These are phyloP conservation scores for Dinochytrium kinnereticum DNA, from an alignment of 371 early-diverging fungal species.

Conservation along the genomic window DNA sequence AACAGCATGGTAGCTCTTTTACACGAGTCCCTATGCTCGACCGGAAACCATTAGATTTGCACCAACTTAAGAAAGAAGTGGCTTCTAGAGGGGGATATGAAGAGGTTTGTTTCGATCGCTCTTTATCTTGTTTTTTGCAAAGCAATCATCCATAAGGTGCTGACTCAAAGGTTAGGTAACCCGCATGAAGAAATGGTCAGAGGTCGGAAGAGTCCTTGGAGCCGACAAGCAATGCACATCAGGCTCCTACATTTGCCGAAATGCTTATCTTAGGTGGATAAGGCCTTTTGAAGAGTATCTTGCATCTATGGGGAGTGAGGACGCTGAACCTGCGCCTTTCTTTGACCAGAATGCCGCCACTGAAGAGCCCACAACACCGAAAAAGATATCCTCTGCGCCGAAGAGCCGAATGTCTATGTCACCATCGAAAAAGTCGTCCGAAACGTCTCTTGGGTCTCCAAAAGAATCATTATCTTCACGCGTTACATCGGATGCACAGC, in stretches of 20 bases:
- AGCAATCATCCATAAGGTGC: not conserved
- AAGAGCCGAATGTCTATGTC: not conserved
- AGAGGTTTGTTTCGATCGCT: slow-evolving; percentile 46
- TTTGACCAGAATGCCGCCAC: slow-evolving; percentile 11
- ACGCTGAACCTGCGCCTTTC: not conserved
- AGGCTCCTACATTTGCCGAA: slow-evolving; percentile 83
- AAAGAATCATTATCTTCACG: too few species aligned
- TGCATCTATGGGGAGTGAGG: slow-evolving; percentile 44
- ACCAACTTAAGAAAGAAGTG: slow-evolving; percentile 83
- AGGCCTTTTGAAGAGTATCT: slow-evolving; percentile 87
- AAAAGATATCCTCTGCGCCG: not conserved
- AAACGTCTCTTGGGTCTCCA: too few species aligned
- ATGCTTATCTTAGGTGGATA: slow-evolving; percentile 76
- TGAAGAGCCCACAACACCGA: not conserved
- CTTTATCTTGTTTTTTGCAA: not conserved
- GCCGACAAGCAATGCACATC: slow-evolving; percentile 80
- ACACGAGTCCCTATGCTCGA: slow-evolving; percentile 81
- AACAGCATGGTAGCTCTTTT: slow-evolving; percentile 70
- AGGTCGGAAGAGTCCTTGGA: slow-evolving; percentile 80
- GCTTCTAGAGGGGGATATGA: slow-evolving; percentile 78
- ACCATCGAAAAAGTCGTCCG: slow-evolving; percentile 17
- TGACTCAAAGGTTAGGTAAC: slow-evolving; percentile 62
- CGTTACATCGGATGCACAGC: too few species aligned
- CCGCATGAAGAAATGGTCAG: slow-evolving; percentile 85
- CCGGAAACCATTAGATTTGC: slow-evolving; percentile 85